Conservation (phyloP, 805 yeast genomes). For the Komagataella populi region DNA sequence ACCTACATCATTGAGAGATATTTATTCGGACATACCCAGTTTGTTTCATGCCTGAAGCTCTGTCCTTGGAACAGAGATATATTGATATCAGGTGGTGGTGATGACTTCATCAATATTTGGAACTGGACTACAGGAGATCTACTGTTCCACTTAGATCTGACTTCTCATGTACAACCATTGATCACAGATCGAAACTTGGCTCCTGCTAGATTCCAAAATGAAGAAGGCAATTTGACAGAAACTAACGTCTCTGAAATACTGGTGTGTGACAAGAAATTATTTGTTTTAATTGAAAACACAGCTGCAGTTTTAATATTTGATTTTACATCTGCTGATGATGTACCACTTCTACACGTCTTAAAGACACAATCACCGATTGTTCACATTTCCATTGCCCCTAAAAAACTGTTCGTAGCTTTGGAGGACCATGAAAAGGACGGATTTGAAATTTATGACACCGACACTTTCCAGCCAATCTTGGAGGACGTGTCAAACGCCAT, state of each 20-base stretch:
- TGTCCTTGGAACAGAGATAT: constrained; percentile 35
- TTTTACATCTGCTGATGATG: constrained; percentile 14
- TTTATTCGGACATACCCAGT: constrained; percentile 79
- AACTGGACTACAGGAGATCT: constrained; percentile 49
- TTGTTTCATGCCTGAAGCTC: constrained; percentile 52
- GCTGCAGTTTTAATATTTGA: constrained; percentile 25
- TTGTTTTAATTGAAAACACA: constrained; percentile 34
- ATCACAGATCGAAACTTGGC: constrained; percentile 48
- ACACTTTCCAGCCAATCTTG: constrained; percentile 11
- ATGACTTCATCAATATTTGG: constrained; percentile 62
- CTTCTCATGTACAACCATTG: constrained; percentile 19
- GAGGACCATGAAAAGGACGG: constrained; percentile 9
- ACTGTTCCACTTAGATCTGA: constrained; percentile 34
- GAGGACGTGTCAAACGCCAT: constrained; percentile 12
- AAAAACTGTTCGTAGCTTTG: constrained; percentile 12
- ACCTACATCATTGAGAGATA: constrained; percentile 68
- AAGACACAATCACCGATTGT: constrained; percentile 13
- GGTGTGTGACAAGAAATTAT: constrained; percentile 18
- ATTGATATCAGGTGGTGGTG: constrained; percentile 88
- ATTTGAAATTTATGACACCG: constrained; percentile 12
- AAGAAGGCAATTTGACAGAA: constrained; percentile 31
- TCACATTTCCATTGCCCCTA: constrained; percentile 8
- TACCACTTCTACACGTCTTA: constrained; percentile 19
- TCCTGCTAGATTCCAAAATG: constrained; percentile 50
- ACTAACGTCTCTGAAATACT: constrained; percentile 27